Evolutionary conservation across 805 yeast species (phyloP).

Genomic region (Ogataea pignaliae): DNA sequence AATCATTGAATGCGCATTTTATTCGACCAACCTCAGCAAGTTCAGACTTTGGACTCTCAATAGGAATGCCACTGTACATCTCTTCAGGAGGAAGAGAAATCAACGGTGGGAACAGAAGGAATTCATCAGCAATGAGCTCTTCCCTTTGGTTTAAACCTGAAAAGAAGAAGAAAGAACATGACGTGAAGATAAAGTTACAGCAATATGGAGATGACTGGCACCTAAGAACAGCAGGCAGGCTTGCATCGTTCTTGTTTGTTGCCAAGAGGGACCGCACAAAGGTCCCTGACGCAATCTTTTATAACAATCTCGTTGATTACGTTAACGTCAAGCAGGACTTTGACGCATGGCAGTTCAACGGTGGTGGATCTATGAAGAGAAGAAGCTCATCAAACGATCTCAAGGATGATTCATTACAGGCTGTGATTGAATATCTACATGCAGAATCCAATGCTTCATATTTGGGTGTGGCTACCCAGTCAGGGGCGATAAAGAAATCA

Average conservation of each 20-base stretch:
- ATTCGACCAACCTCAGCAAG: constrained; percentile 23
- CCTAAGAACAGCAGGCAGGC: constrained; percentile 57
- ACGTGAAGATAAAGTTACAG: constrained; percentile 41
- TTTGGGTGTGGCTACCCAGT: constrained; percentile 32
- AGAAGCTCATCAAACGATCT: not conserved
- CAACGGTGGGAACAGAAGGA: not conserved
- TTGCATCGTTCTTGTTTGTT: constrained; percentile 49
- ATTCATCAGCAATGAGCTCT: not conserved
- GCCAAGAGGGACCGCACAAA: constrained; percentile 41
- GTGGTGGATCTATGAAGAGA: constrained; percentile 15
- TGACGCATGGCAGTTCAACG: constrained; percentile 69
- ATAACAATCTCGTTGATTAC: constrained; percentile 78
- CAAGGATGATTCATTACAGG: constrained; percentile 26
- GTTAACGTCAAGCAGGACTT: constrained; percentile 75
- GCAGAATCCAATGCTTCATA: constrained; percentile 25
- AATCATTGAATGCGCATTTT: constrained; percentile 19
- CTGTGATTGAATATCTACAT: constrained; percentile 45
- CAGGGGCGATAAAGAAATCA: constrained; percentile 20
- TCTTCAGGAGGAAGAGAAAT: constrained; percentile 15
- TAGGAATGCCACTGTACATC: constrained; percentile 23
- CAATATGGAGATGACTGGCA: constrained; percentile 84
- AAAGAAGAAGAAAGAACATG: constrained; percentile 16
- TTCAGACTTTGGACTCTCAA: constrained; percentile 22
- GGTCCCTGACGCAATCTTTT: constrained; percentile 46
- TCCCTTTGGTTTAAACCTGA: constrained; percentile 12